phyloP scores from a whole-genome alignment of 1,284 basidiomycete species.

The Leccinum insolens region DNA sequence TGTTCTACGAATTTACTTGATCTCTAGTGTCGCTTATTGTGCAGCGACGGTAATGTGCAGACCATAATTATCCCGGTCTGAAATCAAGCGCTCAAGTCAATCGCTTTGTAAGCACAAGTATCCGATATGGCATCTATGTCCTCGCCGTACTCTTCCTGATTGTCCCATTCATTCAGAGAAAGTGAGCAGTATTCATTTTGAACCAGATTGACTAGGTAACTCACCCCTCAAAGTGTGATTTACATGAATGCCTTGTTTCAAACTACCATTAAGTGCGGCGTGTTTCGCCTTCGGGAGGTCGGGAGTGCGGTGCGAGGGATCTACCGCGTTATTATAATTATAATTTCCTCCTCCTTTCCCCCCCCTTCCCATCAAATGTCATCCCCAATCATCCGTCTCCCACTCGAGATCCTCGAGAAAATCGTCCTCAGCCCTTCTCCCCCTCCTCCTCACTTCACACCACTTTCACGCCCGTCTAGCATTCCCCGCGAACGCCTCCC shows the following conservation, averaged over 20 bases:
- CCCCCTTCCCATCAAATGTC: constrained; percentile 8
- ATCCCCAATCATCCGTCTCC: constrained; percentile 42
- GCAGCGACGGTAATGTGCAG: too few species aligned
- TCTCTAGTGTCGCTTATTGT: neutral
- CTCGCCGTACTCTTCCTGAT: constrained; percentile 41
- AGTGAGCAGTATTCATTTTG: constrained; percentile 52
- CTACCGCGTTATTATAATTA: constrained; percentile 15
- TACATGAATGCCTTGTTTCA: too few species aligned
- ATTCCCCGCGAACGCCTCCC: constrained; percentile 39
- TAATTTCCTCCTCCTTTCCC: neutral
- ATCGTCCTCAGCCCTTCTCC: constrained; percentile 44
- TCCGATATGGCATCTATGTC: too few species aligned
- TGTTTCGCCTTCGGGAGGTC: constrained; percentile 11
- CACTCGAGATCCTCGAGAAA: constrained; percentile 59
- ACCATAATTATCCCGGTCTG: too few species aligned
- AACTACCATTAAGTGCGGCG: constrained; percentile 23
- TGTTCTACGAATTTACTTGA: neutral
- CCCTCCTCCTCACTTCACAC: too few species aligned
- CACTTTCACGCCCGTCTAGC: constrained; percentile 34
- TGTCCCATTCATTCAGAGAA: constrained; percentile 69
- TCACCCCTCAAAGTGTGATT: too few species aligned
- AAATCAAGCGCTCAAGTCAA: too few species aligned
- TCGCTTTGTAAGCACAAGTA: constrained; percentile 33
- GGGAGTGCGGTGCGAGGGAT: constrained; percentile 9
- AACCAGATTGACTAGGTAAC: too few species aligned